Percentiles rank a stretch among this genome's conserved stretches.
Evolutionary conservation across 2,329 filamentous ascomycete species (phyloP).

Genomic region (Curvularia hawaiiensis): DNA sequence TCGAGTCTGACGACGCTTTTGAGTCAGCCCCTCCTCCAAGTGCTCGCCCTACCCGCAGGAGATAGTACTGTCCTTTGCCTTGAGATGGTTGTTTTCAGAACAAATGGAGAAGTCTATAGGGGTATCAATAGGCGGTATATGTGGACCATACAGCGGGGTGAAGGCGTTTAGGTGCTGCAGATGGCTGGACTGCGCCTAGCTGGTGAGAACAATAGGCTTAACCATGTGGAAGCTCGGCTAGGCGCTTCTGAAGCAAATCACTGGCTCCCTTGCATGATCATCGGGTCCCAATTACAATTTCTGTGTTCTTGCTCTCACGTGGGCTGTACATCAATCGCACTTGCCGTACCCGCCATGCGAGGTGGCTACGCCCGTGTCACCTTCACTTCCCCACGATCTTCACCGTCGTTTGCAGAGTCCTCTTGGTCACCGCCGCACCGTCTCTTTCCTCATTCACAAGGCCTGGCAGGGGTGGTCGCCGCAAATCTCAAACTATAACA

Average conservation of each 20-base stretch:
- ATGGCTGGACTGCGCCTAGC: not conserved
- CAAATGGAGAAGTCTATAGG: not conserved
- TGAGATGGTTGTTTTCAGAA: too few species aligned
- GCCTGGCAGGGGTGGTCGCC: slow-evolving; percentile 28
- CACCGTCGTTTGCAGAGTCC: slow-evolving; percentile 16
- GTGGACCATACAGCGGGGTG: slow-evolving; percentile 23
- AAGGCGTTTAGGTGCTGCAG: slow-evolving; percentile 23
- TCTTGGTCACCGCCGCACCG: slow-evolving; percentile 7
- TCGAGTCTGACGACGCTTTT: slow-evolving; percentile 50
- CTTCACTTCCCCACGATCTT: slow-evolving; percentile 15
- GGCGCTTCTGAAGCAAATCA: not conserved
- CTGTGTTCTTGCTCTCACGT: not conserved
- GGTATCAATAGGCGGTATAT: not conserved
- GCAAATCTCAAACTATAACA: slow-evolving; percentile 32
- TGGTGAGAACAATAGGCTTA: not conserved
- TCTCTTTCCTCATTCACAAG: slow-evolving; percentile 20
- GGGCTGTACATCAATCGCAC: not conserved
- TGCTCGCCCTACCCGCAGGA: slow-evolving; percentile 33
- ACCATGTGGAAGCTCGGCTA: not conserved
- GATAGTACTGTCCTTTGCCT: slow-evolving; percentile 14
- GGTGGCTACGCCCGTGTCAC: slow-evolving; percentile 12
- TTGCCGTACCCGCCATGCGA: slow-evolving; percentile 3
- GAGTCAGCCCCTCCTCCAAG: slow-evolving; percentile 38
- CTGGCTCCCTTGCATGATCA: too few species aligned
- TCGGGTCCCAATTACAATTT: not conserved